A percentile compares a stretch with the other conserved stretches of the same genome.
Conservation (phyloP, 2,329 filamentous ascomycete genomes). For the Zasmidium angulare region DNA sequence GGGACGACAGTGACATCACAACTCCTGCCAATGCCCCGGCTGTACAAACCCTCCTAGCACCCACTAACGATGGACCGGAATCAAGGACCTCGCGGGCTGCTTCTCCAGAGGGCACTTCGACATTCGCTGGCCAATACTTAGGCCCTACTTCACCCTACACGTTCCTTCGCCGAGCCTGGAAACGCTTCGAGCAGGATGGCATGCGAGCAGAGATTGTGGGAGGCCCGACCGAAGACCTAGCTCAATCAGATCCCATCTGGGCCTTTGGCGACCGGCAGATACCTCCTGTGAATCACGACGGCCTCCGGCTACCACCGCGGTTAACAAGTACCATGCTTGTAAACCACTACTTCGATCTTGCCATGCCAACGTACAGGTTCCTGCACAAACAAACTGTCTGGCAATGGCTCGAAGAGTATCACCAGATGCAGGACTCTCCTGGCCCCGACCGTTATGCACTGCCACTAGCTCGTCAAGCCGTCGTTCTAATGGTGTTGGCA, state of each 20-base stretch:
- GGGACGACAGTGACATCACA: not conserved
- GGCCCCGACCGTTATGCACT: constrained; percentile 40
- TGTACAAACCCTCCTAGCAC: not conserved
- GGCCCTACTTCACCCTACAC: constrained; percentile 30
- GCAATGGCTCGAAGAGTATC: constrained; percentile 48
- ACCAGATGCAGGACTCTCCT: constrained; percentile 43
- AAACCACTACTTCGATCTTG: constrained; percentile 45
- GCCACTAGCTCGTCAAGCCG: constrained; percentile 44
- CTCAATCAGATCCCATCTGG: constrained; percentile 48
- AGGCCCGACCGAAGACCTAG: constrained; percentile 23
- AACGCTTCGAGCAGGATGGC: constrained; percentile 43
- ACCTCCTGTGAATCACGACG: constrained; percentile 40
- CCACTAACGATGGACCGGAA: constrained; percentile 13
- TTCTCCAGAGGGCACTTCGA: constrained; percentile 18
- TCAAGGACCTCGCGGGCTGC: constrained; percentile 15
- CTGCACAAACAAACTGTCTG: constrained; percentile 46
- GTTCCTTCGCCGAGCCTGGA: constrained; percentile 53
- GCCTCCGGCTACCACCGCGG: constrained; percentile 43
- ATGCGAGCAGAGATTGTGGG: not conserved
- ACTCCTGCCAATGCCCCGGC: not conserved
- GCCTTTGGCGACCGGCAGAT: constrained; percentile 53
- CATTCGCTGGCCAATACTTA: constrained; percentile 28
- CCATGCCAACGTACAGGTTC: constrained; percentile 46
- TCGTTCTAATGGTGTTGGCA: constrained; percentile 56
- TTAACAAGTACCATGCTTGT: constrained; percentile 35